A percentile compares a stretch with the other conserved stretches of the same genome.
Conservation (phyloP, 140 eudicot genomes). For the Flaveria floridana region DNA sequence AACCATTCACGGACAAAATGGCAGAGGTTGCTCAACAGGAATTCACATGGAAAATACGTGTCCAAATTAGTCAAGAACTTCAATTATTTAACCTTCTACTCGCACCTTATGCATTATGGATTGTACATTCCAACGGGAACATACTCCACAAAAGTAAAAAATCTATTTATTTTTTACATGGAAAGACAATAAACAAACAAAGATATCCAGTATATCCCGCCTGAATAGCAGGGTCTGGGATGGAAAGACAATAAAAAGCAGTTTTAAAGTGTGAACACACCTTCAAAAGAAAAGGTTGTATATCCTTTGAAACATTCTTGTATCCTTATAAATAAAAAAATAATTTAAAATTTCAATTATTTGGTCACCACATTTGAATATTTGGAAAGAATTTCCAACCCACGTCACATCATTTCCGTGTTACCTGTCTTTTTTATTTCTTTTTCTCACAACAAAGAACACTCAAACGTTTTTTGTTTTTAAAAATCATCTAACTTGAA, state of each 20-base stretch:
- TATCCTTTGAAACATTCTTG: conserved; percentile 25
- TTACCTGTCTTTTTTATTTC: conserved; percentile 4
- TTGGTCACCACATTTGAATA: conserved; percentile 14
- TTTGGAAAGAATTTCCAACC: conserved; percentile 11
- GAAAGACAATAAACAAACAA: not conserved
- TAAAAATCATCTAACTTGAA: too few relatives aligned
- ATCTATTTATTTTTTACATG: not conserved
- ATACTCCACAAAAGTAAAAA: conserved; percentile 1
- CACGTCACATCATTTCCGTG: conserved; percentile 18
- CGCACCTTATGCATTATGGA: conserved; percentile 10
- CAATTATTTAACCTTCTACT: not conserved
- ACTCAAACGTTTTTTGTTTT: not conserved
- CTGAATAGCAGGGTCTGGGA: too few relatives aligned
- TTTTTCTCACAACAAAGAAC: not conserved
- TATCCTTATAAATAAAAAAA: not conserved
- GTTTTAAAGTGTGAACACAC: conserved; percentile 1
- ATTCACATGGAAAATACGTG: conserved; percentile 27
- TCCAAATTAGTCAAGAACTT: conserved; percentile 19
- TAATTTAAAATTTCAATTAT: not conserved
- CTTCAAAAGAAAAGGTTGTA: not conserved
- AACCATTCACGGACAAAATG: conserved; percentile 33
- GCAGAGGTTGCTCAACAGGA: not conserved
- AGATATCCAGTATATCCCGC: too few relatives aligned
- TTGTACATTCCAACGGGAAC: conserved; percentile 17
- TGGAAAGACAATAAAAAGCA: not conserved